Evolutionary conservation across 345 rosid species (phyloP).

Genomic region (Linum tenue): DNA sequence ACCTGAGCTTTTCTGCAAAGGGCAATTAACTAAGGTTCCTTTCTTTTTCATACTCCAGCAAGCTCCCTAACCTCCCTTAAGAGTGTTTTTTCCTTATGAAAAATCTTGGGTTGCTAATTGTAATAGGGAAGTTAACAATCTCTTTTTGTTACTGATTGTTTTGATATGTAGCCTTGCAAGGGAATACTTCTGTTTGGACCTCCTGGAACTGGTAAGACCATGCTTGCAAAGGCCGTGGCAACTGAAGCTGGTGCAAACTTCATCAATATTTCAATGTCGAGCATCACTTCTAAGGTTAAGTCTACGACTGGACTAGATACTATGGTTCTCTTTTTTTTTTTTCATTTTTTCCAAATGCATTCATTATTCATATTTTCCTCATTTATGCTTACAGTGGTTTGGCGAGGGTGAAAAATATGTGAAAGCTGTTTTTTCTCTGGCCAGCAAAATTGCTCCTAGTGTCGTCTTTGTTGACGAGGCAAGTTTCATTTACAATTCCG

Average conservation of each 20-base stretch:
- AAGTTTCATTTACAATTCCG: conserved; percentile 13
- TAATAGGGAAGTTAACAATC: conserved; percentile 9
- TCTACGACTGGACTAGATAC: background rate
- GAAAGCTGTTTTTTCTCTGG: conserved; percentile 84
- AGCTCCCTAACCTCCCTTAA: no score
- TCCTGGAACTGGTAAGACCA: conserved; percentile 95
- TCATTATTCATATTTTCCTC: conserved; percentile 7
- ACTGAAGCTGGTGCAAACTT: conserved; percentile 99
- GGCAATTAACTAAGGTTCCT: conserved; percentile 71
- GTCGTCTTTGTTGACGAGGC: conserved; percentile 94
- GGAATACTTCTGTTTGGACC: conserved; percentile 93
- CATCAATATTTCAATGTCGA: conserved; percentile 84
- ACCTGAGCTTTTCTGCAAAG: conserved; percentile 87
- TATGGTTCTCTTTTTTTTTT: conserved; percentile 5
- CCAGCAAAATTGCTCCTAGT: conserved; percentile 86
- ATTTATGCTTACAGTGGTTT: conserved; percentile 58
- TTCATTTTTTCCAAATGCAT: background rate
- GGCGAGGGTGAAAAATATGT: conserved; percentile 94
- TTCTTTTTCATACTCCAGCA: background rate
- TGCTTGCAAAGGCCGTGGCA: conserved; percentile 97
- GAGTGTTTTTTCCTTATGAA: no score
- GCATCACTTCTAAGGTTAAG: conserved; percentile 75
- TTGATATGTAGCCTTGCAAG: conserved; percentile 67
- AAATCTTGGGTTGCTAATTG: background rate
- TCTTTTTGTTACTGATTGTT: background rate